Base-by-base conservation (phyloP, 495 filamentous ascomycete genomes). In the Astrothelium macrocarpum region DNA sequence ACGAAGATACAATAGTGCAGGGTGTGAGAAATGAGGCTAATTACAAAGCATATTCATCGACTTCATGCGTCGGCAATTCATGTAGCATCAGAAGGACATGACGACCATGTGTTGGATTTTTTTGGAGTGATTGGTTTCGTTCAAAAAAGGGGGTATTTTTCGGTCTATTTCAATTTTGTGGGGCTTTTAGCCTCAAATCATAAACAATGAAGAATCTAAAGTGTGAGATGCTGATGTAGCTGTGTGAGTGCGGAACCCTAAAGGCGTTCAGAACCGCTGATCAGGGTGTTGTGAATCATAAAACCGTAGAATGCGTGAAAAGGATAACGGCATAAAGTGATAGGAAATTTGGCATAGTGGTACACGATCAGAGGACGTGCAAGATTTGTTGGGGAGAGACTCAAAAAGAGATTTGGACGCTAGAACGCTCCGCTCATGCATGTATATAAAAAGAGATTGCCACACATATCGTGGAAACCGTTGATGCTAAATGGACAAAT, bases 41-140 rank as follows among this genome's bases (percentile, higher is more conserved):
- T 49, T 49, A 49, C 45, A 49, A 68, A 25, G 66, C 68, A 59
- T 61, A 69, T 56, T 66, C 70, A 62, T 71, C 68, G 5, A 70
- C 45, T 25, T 67, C 68, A 29, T 45, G 45, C 25, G 60, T 49
- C 45, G 10, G 23, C 5, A 49, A 16, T 49, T n/a, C 45, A n/a
- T 49, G 23, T 16, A 49, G 5, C 11, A 5, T 49, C 18, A 49
- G 45, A 49, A 49, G 45, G 45, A n/a, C 23, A 49, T 49, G n/a
- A 42, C 18, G 18, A 42, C 9, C 36, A 42, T 42, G 18, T 9
- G 18, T 42, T 16, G 36, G 36, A 16, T 16, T 42, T 42, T 9
- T 42, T n/a, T n/a, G n/a, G n/a, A n/a, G n/a, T n/a, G n/a, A n/a
- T n/a, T n/a, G n/a, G 7, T 39, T 39, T 39, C 16, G 36, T 39